Conservation (phyloP, 208 protist species). For the Crithidia thermophila region DNA sequence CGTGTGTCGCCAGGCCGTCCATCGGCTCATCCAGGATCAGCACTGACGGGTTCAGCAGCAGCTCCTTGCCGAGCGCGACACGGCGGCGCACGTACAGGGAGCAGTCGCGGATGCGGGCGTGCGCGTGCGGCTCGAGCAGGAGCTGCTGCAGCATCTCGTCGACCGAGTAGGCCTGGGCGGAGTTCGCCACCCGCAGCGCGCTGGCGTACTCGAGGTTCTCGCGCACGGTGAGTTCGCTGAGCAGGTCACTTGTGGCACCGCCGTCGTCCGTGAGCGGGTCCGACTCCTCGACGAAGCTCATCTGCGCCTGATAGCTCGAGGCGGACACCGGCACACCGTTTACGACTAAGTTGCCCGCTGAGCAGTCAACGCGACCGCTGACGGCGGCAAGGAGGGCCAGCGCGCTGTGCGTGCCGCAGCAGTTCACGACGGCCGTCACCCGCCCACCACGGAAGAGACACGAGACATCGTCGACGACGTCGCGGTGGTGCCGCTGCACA, state of each 20-base stretch:
- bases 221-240: constrained; percentile 51
- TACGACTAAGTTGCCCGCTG: constrained; percentile 43
- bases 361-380: constrained; percentile 38
- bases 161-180: constrained; percentile 38
- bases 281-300: constrained; percentile 29
- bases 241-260: constrained; percentile 16
- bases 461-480: constrained; percentile 44
- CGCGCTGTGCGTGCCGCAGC: constrained; percentile 49
- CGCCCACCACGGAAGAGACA: constrained; percentile 57
- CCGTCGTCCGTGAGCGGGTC: constrained; percentile 8
- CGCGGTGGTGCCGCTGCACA: constrained; percentile 20
- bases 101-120: constrained; percentile 40
- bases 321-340: constrained; percentile 64
- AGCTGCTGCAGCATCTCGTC: constrained; percentile 51
- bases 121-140: constrained; percentile 29
- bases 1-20: constrained; percentile 59
- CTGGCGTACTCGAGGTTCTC: constrained; percentile 64
- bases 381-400: constrained; percentile 48
- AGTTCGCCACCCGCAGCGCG: constrained; percentile 46
- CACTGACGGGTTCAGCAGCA: constrained; percentile 61
- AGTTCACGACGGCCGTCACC: constrained; percentile 65
- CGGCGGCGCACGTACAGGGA: constrained; percentile 52
- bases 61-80: constrained; percentile 54
- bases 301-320: constrained; percentile 40
- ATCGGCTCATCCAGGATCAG: constrained; percentile 57